Percentiles rank a stretch among this genome's conserved stretches.
These are phyloP conservation scores for Ceratocystis colombiana DNA, from an alignment of 2,329 filamentous ascomycete species.

Conservation along the genomic window DNA sequence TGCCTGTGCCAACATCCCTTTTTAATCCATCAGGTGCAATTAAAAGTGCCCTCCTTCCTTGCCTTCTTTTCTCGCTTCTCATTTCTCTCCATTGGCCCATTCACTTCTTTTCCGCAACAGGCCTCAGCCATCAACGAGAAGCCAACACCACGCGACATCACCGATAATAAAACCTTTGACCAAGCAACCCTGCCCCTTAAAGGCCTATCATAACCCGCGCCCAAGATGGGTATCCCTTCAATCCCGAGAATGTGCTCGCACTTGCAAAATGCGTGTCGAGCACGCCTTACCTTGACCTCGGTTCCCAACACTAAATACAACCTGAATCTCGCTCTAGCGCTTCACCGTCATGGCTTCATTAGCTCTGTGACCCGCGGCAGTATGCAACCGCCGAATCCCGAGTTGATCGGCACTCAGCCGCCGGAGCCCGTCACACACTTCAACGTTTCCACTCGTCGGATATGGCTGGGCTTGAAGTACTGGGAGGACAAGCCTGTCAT, in stretches of 20 bases:
- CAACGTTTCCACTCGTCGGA: slow-evolving; percentile 62
- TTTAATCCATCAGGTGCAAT: neutral
- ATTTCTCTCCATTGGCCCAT: neutral
- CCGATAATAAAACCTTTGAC: neutral
- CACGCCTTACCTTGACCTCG: slow-evolving; percentile 75
- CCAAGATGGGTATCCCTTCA: slow-evolving; percentile 45
- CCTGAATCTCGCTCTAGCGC: slow-evolving; percentile 60
- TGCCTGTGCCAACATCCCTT: neutral
- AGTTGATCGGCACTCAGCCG: slow-evolving; percentile 38
- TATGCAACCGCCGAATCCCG: slow-evolving; percentile 42
- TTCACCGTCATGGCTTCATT: slow-evolving; percentile 76
- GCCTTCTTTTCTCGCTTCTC: neutral
- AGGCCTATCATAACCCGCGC: neutral
- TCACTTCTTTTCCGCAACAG: neutral
- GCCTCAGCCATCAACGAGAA: neutral
- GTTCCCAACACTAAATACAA: slow-evolving; percentile 68
- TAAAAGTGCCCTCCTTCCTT: neutral
- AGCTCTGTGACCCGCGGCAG: slow-evolving; percentile 66
- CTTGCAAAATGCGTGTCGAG: slow-evolving; percentile 77
- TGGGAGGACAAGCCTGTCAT: slow-evolving; percentile 74
- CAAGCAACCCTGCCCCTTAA: neutral
- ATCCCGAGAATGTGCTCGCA: slow-evolving; percentile 78
- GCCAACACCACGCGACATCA: neutral
- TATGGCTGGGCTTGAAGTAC: slow-evolving; percentile 91
- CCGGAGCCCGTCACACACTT: slow-evolving; percentile 52